Percentiles rank a stretch among this genome's conserved stretches.
These are phyloP conservation scores for Teunomyces atbi DNA, from an alignment of 805 yeast genomes.

Conservation along the genomic window DNA sequence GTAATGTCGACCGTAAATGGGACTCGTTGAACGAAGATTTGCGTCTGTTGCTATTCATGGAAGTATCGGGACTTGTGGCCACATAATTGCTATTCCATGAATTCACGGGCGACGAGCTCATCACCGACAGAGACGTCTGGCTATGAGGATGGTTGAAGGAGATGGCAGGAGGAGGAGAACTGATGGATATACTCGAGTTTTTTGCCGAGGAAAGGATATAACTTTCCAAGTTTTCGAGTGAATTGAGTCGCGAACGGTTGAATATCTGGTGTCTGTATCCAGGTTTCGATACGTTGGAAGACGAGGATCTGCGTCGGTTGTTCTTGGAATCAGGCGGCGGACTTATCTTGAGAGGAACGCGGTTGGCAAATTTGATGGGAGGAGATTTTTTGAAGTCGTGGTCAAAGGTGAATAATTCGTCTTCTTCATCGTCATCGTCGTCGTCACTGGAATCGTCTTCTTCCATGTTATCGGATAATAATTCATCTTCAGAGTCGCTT, in stretches of 20 bases:
- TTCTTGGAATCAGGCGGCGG: conserved; percentile 32
- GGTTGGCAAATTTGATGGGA: conserved; percentile 42
- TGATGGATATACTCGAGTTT: conserved; percentile 31
- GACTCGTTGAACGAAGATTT: conserved; percentile 44
- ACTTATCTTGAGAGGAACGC: conserved; percentile 37
- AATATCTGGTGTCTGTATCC: conserved; percentile 30
- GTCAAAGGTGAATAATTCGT: conserved; percentile 26
- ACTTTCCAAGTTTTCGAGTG: conserved; percentile 42
- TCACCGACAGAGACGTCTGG: conserved; percentile 11
- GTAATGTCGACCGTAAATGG: conserved; percentile 41
- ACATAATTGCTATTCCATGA: conserved; percentile 21
- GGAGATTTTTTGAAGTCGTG: conserved; percentile 28
- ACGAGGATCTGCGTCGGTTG: conserved; percentile 28
- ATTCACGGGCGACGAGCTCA: conserved; percentile 22
- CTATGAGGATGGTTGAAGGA: conserved; percentile 5
- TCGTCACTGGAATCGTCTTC: conserved; percentile 37
- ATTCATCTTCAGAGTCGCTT: conserved; percentile 34
- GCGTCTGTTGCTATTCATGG: conserved; percentile 19
- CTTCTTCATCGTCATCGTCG: conserved; percentile 36
- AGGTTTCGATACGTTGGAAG: conserved; percentile 22
- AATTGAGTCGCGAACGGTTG: conserved; percentile 40
- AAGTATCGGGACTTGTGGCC: conserved; percentile 10
- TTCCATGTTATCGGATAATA: conserved; percentile 35
- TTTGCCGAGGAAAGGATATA: conserved; percentile 42
- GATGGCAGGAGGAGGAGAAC: conserved; percentile 31